A percentile compares a stretch with the other conserved stretches of the same genome.
phyloP scores from a whole-genome alignment of 2,329 filamentous ascomycete species.

The Arthrobotrys musiformis region DNA sequence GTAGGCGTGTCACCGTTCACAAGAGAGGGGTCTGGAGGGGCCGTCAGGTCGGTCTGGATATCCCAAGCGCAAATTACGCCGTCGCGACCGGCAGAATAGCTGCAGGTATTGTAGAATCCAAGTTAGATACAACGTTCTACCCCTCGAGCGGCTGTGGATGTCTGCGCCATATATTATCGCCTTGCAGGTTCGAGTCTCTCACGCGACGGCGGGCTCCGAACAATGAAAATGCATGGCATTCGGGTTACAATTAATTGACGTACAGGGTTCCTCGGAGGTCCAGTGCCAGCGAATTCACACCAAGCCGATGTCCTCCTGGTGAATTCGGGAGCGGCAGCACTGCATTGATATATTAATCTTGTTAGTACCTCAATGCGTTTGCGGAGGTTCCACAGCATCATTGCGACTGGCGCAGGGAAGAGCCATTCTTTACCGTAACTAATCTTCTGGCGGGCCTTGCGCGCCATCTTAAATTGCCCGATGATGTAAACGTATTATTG shows the following conservation, averaged over 20 bases:
- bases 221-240: constrained; percentile 7
- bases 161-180: constrained; percentile 4
- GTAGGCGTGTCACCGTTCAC: constrained; percentile 34
- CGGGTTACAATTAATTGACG: constrained; percentile 62
- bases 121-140: constrained; percentile 30
- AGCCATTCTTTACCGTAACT: constrained; percentile 70
- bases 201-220: constrained; percentile 1
- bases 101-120: constrained; percentile 63
- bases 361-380: constrained; percentile 25
- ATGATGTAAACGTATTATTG: neutral
- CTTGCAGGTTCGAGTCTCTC: neutral
- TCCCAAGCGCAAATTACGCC: constrained; percentile 97
- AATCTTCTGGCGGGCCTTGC: constrained; percentile 76
- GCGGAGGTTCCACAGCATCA: constrained; percentile 35
- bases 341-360: constrained; percentile 60
- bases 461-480: constrained; percentile 67
- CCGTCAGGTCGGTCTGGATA: constrained; percentile 75
- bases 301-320: constrained; percentile 86
- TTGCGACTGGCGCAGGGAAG: constrained; percentile 21
- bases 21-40: constrained; percentile 59
- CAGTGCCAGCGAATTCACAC: constrained; percentile 92
- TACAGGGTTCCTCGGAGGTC: constrained; percentile 90
- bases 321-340: constrained; percentile 79
- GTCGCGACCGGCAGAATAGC: constrained; percentile 95
- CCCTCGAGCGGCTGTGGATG: neutral